Conservation (phyloP, 305 asterid species). For the Fraxinus baroniana region DNA sequence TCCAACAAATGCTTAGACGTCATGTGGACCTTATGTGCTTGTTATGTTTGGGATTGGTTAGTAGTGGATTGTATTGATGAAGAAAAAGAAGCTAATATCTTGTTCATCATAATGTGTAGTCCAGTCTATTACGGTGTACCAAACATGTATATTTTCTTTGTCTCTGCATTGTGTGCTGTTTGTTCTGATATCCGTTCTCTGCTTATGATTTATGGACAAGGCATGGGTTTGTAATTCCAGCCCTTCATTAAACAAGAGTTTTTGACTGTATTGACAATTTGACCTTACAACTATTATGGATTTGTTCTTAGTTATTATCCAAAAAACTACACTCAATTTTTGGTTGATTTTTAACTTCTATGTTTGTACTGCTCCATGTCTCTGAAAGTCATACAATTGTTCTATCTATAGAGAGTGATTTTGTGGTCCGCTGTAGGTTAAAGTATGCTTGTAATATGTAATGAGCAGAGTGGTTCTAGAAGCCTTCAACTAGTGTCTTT, state of each 20-base stretch:
- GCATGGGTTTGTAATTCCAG: background rate
- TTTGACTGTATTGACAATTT: background rate
- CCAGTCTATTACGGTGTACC: background rate
- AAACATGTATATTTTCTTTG: background rate
- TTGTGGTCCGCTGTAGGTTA: background rate
- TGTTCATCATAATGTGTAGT: background rate
- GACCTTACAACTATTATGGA: background rate
- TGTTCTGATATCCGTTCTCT: slow-evolving; percentile 1
- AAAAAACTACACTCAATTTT: background rate
- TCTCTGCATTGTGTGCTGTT: background rate
- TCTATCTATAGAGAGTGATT: background rate
- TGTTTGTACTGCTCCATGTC: background rate
- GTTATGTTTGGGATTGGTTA: background rate
- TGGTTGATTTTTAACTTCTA: background rate
- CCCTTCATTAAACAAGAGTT: background rate
- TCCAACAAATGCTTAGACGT: background rate
- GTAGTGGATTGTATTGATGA: background rate
- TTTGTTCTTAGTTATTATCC: background rate
- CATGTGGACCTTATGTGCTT: background rate
- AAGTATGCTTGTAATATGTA: background rate
- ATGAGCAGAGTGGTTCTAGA: background rate
- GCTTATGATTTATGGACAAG: background rate
- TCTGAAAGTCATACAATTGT: background rate
- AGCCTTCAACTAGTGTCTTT: background rate
- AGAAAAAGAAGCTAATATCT: background rate